Evolutionary conservation across 2,329 filamentous ascomycete genomes (phyloP), one percentile per base, ranked within the genome.

Genomic region (Cladophialophora psammophila): DNA sequence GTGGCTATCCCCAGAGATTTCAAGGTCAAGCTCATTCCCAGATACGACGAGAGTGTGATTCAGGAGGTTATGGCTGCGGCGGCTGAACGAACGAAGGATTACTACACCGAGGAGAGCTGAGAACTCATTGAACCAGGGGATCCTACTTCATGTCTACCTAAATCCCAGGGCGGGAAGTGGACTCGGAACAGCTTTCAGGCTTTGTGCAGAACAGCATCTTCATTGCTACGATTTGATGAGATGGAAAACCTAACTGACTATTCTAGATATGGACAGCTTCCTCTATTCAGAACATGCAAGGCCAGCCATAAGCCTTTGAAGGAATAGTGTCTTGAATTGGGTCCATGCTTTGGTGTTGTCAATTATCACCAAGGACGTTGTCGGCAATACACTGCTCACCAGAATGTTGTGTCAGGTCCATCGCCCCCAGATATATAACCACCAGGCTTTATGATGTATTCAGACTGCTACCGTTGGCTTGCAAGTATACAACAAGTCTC

Each of bases 1-100:
- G 86, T 88, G 12, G 86, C 87, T 0, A 88, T 88, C 59, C 87
- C 86, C 0, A 76, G 82, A 53, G 82, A 86, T 53, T 88, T 88
- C 74, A 86, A 86, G 71, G 82, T 88, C 5, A 84, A 78, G 72
- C 74, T 88, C n/a, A 77, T 86, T 15, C 84, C 85, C 0, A 78
- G 86, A 54, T 83, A 86, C 70, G 72, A 76, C 1, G 63, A 70
- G 53, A 65, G 60, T 31, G 66, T 67, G 40, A 70, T 70, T 18
- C 52, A 68, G 35, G 68, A 70, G n/a, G 58, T 68, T 26, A 62
- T 70, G 66, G 58, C 63, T 20, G 66, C 60, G 6, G 66, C 68
- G 6, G 64, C 66, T 7, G 57, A 70, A n/a, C 52, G 68, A 31
- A 70, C 68, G 8, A 70, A 70, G 40, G 63, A 68, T 32, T 70